phyloP scores from a whole-genome alignment of 306 rosid genomes.

The Ziziphus jujuba region DNA sequence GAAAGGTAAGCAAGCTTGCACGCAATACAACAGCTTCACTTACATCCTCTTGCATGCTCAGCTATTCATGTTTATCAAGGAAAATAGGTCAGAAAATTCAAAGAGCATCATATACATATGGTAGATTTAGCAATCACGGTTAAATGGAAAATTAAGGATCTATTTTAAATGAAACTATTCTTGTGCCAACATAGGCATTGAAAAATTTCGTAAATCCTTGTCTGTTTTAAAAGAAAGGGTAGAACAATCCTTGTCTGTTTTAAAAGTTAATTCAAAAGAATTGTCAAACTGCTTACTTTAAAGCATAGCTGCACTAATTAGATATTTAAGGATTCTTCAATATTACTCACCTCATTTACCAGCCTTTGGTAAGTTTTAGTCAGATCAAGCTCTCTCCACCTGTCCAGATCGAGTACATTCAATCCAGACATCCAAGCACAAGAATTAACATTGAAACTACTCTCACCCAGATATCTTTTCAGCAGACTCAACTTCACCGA shows the following conservation, averaged over 20 bases:
- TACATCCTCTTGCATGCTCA: conserved; percentile 37
- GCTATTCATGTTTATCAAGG: conserved; percentile 38
- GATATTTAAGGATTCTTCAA: conserved; percentile 6
- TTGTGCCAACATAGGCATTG: background rate
- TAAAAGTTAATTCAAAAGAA: background rate
- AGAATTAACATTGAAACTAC: conserved; percentile 40
- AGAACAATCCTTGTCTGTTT: background rate
- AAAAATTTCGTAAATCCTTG: background rate
- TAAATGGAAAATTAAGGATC: background rate
- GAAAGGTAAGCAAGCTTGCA: conserved; percentile 82
- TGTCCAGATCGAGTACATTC: conserved; percentile 81
- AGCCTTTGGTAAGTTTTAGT: conserved; percentile 60
- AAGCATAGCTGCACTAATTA: background rate
- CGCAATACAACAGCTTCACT: conserved; percentile 48
- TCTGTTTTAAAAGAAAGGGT: background rate
- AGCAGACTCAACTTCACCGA: conserved; percentile 67
- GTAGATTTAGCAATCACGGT: background rate
- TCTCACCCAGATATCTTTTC: conserved; percentile 61
- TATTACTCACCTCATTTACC: conserved; percentile 61
- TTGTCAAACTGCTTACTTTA: conserved; percentile 19
- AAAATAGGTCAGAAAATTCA: conserved; percentile 27
- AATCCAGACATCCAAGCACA: conserved; percentile 97
- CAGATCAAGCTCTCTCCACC: conserved; percentile 87
- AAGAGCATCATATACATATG: conserved; percentile 5
- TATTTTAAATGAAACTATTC: background rate